phyloP scores from a whole-genome alignment of 2,329 filamentous ascomycete species.

The Tolypocladium nubicola region DNA sequence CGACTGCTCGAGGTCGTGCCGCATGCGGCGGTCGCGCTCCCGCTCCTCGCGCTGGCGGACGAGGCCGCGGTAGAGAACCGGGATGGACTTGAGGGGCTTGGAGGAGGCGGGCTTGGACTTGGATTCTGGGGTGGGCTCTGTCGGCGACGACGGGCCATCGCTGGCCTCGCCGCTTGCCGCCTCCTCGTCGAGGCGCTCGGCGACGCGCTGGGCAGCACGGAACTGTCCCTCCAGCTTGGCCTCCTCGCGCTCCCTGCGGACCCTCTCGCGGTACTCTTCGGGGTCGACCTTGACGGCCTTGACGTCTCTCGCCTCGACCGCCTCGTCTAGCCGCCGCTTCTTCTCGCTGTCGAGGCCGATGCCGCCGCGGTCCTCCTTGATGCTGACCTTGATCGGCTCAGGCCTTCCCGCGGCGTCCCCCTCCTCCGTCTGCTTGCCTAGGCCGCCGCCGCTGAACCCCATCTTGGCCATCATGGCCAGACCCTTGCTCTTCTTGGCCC shows the following conservation, averaged over 20 bases:
- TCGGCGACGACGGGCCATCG: background rate
- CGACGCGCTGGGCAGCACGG: constrained; percentile 69
- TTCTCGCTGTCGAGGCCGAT: constrained; percentile 77
- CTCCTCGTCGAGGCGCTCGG: constrained; percentile 63
- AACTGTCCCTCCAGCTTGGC: constrained; percentile 59
- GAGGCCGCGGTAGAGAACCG: constrained; percentile 70
- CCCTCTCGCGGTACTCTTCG: constrained; percentile 61
- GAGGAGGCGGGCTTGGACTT: constrained; percentile 14
- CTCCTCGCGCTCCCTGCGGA: constrained; percentile 59
- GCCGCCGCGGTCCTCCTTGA: constrained; percentile 73
- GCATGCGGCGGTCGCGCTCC: constrained; percentile 56
- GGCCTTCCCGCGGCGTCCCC: constrained; percentile 24
- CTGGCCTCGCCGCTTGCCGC: constrained; percentile 13
- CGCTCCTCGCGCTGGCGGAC: constrained; percentile 58
- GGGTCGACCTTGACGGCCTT: constrained; percentile 56
- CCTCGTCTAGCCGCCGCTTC: constrained; percentile 64
- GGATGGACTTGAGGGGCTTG: constrained; percentile 54
- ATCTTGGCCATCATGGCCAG: constrained; percentile 95
- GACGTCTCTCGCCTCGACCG: constrained; percentile 36
- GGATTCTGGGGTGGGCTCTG: background rate
- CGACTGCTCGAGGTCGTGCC: constrained; percentile 55
- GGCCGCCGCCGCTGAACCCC: constrained; percentile 70
- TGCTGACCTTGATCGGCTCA: constrained; percentile 64
- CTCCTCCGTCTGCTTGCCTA: constrained; percentile 52
- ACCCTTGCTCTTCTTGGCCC: constrained; percentile 64